Base-by-base conservation (phyloP, 73 alveolate genomes). In the Urostyla sp. region DNA sequence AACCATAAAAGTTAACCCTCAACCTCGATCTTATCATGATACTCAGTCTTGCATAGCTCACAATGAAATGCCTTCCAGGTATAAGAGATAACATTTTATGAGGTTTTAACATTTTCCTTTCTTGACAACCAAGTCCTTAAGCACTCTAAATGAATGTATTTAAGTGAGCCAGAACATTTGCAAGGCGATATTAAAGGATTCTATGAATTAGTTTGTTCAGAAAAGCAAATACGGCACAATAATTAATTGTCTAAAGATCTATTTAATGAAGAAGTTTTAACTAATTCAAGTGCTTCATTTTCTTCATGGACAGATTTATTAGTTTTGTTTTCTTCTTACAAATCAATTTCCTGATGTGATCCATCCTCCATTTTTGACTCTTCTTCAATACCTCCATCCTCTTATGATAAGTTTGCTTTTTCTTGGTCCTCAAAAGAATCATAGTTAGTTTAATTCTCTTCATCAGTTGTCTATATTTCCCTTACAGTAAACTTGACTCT, bases 181-280 rank as follows among this genome's bases (percentile, higher is more conserved):
- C 98, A 93, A 5, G 98, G 98, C n/a, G 92, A 77, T 21, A 90
- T 93, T 55, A 93, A 72, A 24, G 98, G 98, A 73, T 93, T 91
- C 52, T 69, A 85, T 63, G 75, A 85, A 34, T 75, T 86, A 34
- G 75, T 59, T 54, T 90, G 91, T 55, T 77, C 94, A 38, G 92
- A 73, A 43, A 90, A 78, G 44, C 98, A 93, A 32, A 93, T 93
- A 52, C 98, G 44, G 53, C 98, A 93, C 6, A 48, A 63, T 34
- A 23, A 69, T 74, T 69, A 87, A 90, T 44, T 90, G 57, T 74
- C 74, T 15, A 40, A 11, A 11, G 51, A 40, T 40, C 15, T 11
- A 40, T 40, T 15, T 40, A 11, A 11, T 10, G 20, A 40, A 40
- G 51, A 40, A 3, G 79, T 28, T 5, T 20, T 11, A 57, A 63